phyloP scores from a whole-genome alignment of 768 basidiomycete species.

The Rhizopogon vulgaris region DNA sequence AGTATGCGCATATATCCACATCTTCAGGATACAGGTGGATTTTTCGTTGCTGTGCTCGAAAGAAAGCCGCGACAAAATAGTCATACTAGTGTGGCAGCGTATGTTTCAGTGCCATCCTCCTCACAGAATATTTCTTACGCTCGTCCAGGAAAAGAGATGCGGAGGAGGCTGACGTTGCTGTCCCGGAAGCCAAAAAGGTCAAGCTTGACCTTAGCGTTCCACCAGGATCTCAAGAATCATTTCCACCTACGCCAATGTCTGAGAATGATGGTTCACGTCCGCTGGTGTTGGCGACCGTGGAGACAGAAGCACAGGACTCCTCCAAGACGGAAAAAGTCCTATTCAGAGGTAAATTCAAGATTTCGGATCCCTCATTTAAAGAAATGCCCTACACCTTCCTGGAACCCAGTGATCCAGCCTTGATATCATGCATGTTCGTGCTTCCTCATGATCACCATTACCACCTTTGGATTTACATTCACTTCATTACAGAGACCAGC shows the following conservation, averaged over 20 bases:
- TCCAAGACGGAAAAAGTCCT: background rate
- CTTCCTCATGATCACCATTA: background rate
- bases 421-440: conserved; percentile 69
- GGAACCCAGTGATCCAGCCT: conserved; percentile 58
- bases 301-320: conserved; percentile 1
- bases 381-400: conserved; percentile 92
- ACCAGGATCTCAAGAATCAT: conserved; percentile 2
- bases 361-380: conserved; percentile 50
- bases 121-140: conserved; percentile 1
- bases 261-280: background rate
- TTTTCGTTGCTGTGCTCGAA: conserved; percentile 90
- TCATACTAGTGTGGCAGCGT: conserved; percentile 9
- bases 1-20: conserved; percentile 93
- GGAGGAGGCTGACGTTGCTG: conserved; percentile 33
- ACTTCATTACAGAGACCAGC: conserved; percentile 47
- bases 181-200: conserved; percentile 46
- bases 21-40: conserved; percentile 93
- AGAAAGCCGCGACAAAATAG: conserved; percentile 27
- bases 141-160: conserved; percentile 39
- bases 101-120: background rate
- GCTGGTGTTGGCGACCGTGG: background rate
- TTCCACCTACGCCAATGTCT: background rate
- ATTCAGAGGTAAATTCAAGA: conserved; percentile 6
- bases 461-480: background rate
- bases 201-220: conserved; percentile 29